Evolutionary conservation across 345 rosid species (phyloP).

Genomic region (Tarenaya hassleriana): DNA sequence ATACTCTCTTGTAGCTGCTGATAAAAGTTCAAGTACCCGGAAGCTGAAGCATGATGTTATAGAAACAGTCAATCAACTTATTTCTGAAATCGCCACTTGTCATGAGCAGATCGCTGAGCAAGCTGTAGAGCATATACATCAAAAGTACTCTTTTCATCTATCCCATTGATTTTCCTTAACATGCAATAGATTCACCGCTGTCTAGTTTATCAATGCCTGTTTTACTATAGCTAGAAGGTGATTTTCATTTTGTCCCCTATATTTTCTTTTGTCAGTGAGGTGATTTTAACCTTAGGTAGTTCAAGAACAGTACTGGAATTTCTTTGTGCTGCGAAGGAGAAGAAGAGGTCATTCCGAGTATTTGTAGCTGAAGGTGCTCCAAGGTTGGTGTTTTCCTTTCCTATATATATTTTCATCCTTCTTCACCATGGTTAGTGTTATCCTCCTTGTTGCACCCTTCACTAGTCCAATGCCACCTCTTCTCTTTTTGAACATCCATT

Average conservation of each 20-base stretch:
- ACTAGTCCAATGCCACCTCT: background rate
- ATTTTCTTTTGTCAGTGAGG: constrained; percentile 70
- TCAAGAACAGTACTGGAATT: constrained; percentile 93
- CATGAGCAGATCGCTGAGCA: constrained; percentile 99
- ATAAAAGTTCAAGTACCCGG: constrained; percentile 77
- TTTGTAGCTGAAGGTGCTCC: constrained; percentile 99
- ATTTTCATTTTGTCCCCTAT: background rate
- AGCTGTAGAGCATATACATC: constrained; percentile 99
- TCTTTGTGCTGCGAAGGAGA: constrained; percentile 96
- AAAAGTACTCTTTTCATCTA: constrained; percentile 49
- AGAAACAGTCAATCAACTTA: constrained; percentile 92
- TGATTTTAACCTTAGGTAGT: constrained; percentile 92
- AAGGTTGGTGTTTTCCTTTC: constrained; percentile 65
- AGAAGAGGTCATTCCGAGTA: constrained; percentile 88
- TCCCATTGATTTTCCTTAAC: constrained; percentile 2
- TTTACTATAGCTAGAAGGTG: background rate
- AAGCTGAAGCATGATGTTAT: constrained; percentile 96
- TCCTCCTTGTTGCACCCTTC: background rate
- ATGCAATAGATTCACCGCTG: constrained; percentile 1
- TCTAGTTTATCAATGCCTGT: background rate
- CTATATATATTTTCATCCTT: too few relatives aligned
- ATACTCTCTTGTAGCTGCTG: constrained; percentile 57
- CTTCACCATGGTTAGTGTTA: background rate
- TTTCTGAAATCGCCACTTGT: constrained; percentile 78
- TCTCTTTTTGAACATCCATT: constrained; percentile 5